phyloP scores from a whole-genome alignment of 352 stramenopile species.

The Pythium pectinolyticum region DNA sequence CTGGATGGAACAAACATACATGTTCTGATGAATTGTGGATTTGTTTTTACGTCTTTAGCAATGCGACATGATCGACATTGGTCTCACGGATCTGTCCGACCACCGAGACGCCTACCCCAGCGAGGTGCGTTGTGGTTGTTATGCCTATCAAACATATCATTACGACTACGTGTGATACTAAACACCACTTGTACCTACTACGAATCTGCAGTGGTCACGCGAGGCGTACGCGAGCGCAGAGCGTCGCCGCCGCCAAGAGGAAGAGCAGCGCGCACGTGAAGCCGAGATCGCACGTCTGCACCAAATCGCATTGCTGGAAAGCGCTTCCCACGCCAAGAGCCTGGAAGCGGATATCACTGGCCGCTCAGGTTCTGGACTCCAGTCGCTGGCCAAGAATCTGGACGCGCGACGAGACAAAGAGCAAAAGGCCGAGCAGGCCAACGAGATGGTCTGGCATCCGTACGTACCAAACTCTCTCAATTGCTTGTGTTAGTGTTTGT shows the following conservation, averaged over 20 bases:
- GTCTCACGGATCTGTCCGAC: slow-evolving; percentile 67
- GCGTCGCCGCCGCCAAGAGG: slow-evolving; percentile 55
- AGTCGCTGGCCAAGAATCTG: slow-evolving; percentile 64
- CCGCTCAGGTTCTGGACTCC: slow-evolving; percentile 43
- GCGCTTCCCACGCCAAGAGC: slow-evolving; percentile 65
- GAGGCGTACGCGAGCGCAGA: slow-evolving; percentile 53
- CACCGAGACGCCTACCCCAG: slow-evolving; percentile 67
- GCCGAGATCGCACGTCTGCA: slow-evolving; percentile 69
- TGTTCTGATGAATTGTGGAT: background rate
- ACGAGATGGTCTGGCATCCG: slow-evolving; percentile 85
- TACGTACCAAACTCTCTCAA: too few species aligned
- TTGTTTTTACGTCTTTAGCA: slow-evolving; percentile 37
- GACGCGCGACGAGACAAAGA: slow-evolving; percentile 56
- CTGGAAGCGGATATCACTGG: slow-evolving; percentile 69
- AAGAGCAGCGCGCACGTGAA: slow-evolving; percentile 65
- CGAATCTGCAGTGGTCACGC: slow-evolving; percentile 49
- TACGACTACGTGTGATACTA: too few species aligned
- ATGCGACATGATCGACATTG: slow-evolving; percentile 84
- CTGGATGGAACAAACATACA: background rate
- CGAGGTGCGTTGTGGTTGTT: slow-evolving; percentile 40
- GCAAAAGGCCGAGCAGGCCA: slow-evolving; percentile 55
- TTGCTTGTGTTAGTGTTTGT: background rate
- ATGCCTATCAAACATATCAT: too few species aligned
- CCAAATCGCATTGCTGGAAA: slow-evolving; percentile 72
- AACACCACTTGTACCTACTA: too few species aligned